Percentiles rank a stretch among this genome's conserved stretches.
phyloP scores from a whole-genome alignment of 1,139 yeast genomes.

The Geotrichum europaeum region DNA sequence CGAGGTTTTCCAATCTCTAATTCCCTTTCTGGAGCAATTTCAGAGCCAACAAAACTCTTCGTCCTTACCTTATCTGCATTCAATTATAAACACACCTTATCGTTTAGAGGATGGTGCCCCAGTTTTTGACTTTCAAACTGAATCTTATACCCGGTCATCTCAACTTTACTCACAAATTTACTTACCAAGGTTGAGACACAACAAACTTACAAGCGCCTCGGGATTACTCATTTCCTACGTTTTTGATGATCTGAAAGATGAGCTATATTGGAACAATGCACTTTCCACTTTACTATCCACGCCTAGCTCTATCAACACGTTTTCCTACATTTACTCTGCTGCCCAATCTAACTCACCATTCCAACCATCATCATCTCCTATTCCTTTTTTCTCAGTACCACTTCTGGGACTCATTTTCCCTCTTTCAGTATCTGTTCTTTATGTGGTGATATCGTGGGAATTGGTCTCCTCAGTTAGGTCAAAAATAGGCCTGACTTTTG shows the following conservation, averaged over 20 bases:
- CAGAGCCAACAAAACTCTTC: background rate
- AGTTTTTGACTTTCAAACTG: background rate
- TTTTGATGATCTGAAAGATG: conserved; percentile 14
- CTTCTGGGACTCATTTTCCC: conserved; percentile 17
- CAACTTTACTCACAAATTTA: conserved; percentile 4
- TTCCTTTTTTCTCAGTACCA: background rate
- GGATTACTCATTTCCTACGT: conserved; percentile 24
- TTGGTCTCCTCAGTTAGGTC: conserved; percentile 55
- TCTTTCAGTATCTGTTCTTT: conserved; percentile 33
- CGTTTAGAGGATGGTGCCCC: background rate
- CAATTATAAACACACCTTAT: background rate
- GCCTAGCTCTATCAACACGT: background rate
- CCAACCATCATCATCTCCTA: background rate
- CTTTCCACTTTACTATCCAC: background rate
- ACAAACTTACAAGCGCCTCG: conserved; percentile 13
- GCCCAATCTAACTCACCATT: background rate
- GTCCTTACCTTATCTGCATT: conserved; percentile 16
- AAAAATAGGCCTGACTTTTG: conserved; percentile 52
- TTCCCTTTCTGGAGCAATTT: conserved; percentile 15
- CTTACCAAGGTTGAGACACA: conserved; percentile 7
- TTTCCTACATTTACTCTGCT: background rate
- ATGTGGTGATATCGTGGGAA: conserved; percentile 44
- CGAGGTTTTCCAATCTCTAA: conserved; percentile 10
- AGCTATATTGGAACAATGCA: conserved; percentile 8
- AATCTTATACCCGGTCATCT: background rate